phyloP scores from a whole-genome alignment of 768 basidiomycete species.

The Suillus fuscotomentosus region DNA sequence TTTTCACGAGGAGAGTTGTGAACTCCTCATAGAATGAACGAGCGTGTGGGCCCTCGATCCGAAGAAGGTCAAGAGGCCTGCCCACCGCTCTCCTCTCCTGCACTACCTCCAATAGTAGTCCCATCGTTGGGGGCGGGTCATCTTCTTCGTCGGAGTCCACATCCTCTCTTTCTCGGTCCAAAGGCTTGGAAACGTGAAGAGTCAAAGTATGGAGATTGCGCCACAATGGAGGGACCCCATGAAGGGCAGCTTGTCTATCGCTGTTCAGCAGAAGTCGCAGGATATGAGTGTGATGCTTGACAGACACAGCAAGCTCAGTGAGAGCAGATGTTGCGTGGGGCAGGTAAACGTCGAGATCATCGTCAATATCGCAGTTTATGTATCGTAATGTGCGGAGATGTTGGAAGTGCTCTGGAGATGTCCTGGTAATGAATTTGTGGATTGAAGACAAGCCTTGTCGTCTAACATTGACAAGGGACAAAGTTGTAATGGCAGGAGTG shows the following conservation, averaged over 20 bases:
- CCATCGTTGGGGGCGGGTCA: conserved; percentile 29
- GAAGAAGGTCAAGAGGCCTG: conserved; percentile 21
- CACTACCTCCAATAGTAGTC: conserved; percentile 29
- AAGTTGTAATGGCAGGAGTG: conserved; percentile 25
- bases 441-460: conserved; percentile 30
- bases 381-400: conserved; percentile 31
- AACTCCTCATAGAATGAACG: conserved; percentile 27
- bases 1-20: conserved; percentile 22
- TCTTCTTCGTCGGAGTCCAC: conserved; percentile 30
- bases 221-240: conserved; percentile 30
- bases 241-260: conserved; percentile 32
- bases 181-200: conserved; percentile 25
- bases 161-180: conserved; percentile 31
- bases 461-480: conserved; percentile 25
- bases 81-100: conserved; percentile 31
- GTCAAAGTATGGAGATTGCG: conserved; percentile 29
- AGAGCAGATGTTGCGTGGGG: conserved; percentile 32
- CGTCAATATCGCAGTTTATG: conserved; percentile 34
- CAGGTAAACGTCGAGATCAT: conserved; percentile 34
- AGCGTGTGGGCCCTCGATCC: conserved; percentile 24
- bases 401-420: conserved; percentile 33
- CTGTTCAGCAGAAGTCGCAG: conserved; percentile 32
- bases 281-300: conserved; percentile 30
- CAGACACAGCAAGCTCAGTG: conserved; percentile 33
- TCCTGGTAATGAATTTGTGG: conserved; percentile 35